Percentiles rank a stretch among this genome's conserved stretches.
phyloP scores from a whole-genome alignment of 139 green algal genomes.

The Dunaliella primolecta region DNA sequence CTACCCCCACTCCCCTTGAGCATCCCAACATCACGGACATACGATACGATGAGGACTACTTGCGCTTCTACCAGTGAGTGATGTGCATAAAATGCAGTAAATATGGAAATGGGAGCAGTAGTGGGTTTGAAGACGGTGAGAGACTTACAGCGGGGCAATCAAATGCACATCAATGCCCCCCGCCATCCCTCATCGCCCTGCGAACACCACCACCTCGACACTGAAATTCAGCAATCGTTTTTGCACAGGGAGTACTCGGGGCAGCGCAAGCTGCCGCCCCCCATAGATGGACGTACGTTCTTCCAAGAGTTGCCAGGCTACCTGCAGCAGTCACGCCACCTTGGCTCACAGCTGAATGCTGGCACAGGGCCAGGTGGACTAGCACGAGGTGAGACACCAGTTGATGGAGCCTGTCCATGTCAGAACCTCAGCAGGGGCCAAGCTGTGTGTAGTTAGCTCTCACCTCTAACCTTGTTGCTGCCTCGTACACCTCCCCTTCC shows the following conservation, averaged over 20 bases:
- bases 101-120: too few relatives aligned
- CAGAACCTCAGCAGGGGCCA: too few relatives aligned
- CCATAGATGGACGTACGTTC: constrained; percentile 69
- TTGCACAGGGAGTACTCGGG: constrained; percentile 58
- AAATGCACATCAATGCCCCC: too few relatives aligned
- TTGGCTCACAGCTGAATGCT: constrained; percentile 30
- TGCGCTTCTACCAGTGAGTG: constrained; percentile 54
- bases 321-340: constrained; percentile 15
- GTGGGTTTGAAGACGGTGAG: too few relatives aligned
- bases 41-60: constrained; percentile 85
- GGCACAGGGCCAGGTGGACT: constrained; percentile 8
- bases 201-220: too few relatives aligned
- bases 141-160: too few relatives aligned
- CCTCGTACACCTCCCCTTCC: background rate
- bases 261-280: constrained; percentile 76
- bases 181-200: too few relatives aligned
- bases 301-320: constrained; percentile 66
- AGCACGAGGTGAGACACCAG: too few relatives aligned
- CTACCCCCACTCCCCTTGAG: background rate
- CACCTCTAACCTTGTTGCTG: background rate
- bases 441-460: too few relatives aligned
- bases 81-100: background rate
- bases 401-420: too few relatives aligned
- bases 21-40: constrained; percentile 57
- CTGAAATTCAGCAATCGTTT: too few relatives aligned